Base-by-base conservation (phyloP, 1,139 yeast species). In the Scheffersomyces segobiensis region DNA sequence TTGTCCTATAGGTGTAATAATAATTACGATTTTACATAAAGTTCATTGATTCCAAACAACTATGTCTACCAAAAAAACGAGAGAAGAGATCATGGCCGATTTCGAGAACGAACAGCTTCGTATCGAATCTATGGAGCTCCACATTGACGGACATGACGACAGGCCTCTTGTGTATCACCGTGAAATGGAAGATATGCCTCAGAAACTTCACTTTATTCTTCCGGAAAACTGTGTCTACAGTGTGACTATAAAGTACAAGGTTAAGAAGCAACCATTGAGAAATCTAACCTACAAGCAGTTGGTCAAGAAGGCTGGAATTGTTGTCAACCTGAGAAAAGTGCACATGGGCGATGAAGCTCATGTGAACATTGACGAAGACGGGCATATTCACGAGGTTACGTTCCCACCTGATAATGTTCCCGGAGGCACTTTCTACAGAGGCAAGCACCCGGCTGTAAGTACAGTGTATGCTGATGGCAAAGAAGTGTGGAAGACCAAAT, bases 331-430 rank as follows among this genome's bases (percentile, higher is more conserved):
- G 10, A 65, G 78, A 53, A 67, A 68, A 19, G 66, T 68, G 42
- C 62, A 63, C 5, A 63, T 77, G 55, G 58, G 65, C 20, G 71
- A 69, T 8, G 50, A 54, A 26, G 73, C 69, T 12, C 53, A 59
- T 0, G 67, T 65, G 21, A 72, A 69, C 55, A 63, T 60, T 51
- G 66, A 61, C 22, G 61, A 57, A 8, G 67, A 62, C 10, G 64
- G 63, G 14, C 55, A 56, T 19, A 67, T 69, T 47, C 65, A 63
- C 49, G 53, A 59, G 5, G 65, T 70, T 4, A 65, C 70, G 6
- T 73, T 78, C 53, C 71, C 71, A 0, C 71, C 73, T 2, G 80
- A 76, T 48, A 66, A 69, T 14, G 63, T 78, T 5, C 81, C 82
- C 0, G 73, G 75, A 12, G 82, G 82, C 2, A 59, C 67, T 42